These are phyloP conservation scores for Penicillium capsulatum DNA, from an alignment of 2,329 filamentous ascomycete genomes.

Conservation along the genomic window DNA sequence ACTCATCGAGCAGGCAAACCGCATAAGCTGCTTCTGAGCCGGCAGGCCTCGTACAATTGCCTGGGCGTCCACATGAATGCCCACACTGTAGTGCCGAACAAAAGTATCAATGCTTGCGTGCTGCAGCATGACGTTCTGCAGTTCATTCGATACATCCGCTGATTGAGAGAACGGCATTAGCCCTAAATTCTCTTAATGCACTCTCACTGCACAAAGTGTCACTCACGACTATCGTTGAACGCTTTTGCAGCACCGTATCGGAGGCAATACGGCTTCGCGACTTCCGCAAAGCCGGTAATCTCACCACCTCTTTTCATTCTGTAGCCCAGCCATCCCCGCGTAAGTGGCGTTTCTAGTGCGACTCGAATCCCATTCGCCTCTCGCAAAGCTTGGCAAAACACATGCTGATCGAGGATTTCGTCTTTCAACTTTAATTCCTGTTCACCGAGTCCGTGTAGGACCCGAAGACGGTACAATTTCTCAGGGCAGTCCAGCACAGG, in stretches of 20 bases:
- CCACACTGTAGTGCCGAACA: constrained; percentile 26
- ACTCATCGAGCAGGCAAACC: constrained; percentile 27
- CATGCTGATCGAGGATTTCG: constrained; percentile 29
- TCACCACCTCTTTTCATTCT: constrained; percentile 29
- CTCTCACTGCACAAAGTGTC: constrained; percentile 18
- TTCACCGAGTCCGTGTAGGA: constrained; percentile 30
- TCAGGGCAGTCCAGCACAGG: constrained; percentile 30
- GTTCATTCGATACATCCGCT: constrained; percentile 21
- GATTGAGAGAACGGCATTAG: constrained; percentile 6
- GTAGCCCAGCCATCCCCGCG: constrained; percentile 21
- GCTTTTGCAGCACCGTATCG: constrained; percentile 35
- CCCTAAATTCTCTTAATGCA: constrained; percentile 2
- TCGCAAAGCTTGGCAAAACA: constrained; percentile 29
- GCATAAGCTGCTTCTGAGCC: constrained; percentile 22
- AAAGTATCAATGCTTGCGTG: constrained; percentile 25
- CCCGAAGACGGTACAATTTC: constrained; percentile 35
- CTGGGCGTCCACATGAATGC: constrained; percentile 25
- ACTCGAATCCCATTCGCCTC: constrained; percentile 25
- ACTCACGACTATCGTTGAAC: constrained; percentile 39
- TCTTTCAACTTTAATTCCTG: constrained; percentile 32
- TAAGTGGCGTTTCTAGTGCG: constrained; percentile 24
- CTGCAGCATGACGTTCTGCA: constrained; percentile 25
- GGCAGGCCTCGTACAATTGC: constrained; percentile 22
- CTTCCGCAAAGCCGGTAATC: constrained; percentile 32
- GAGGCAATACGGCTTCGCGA: constrained; percentile 34